Evolutionary conservation across 2,329 filamentous ascomycete genomes (phyloP).

Genomic region (Helicocarpus griseus): DNA sequence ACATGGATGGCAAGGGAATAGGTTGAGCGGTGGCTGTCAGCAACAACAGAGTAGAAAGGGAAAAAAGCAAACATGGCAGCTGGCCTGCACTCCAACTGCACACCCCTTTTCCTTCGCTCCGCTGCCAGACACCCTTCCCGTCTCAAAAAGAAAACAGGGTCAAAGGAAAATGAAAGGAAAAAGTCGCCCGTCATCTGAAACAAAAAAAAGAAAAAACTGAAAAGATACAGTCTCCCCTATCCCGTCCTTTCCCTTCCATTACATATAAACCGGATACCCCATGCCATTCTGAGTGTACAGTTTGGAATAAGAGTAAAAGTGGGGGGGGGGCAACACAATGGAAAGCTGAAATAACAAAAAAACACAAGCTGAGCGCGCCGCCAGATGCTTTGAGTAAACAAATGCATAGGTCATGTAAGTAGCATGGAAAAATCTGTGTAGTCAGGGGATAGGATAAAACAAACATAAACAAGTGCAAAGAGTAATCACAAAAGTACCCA

Average conservation of each 20-base stretch:
- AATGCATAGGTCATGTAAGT: conserved; percentile 3
- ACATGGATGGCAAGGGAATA: conserved; percentile 9
- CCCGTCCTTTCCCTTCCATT: not conserved
- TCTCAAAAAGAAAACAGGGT: not conserved
- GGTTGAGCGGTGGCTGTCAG: not conserved
- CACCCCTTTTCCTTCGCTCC: not conserved
- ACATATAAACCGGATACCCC: conserved; percentile 1
- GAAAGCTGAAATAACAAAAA: not conserved
- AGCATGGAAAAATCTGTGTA: conserved; percentile 5
- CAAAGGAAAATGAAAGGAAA: not conserved
- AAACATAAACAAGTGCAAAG: not conserved
- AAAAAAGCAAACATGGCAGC: conserved; percentile 9
- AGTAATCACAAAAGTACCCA: conserved; percentile 1
- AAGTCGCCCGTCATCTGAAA: not conserved
- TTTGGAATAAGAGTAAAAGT: not conserved
- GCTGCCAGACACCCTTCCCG: not conserved
- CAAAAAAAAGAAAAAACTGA: conserved; percentile 2
- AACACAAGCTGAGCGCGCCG: conserved; percentile 9
- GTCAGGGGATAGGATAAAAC: not conserved
- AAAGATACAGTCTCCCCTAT: conserved; percentile 4
- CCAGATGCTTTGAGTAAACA: conserved; percentile 10
- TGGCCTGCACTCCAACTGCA: conserved; percentile 35
- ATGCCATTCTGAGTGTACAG: conserved; percentile 11
- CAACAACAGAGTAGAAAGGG: conserved; percentile 2
- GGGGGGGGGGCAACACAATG: not conserved